Evolutionary conservation across 2,329 filamentous ascomycete genomes (phyloP), one percentile per base, ranked within the genome.

Genomic region (Colletotrichum noveboracense): DNA sequence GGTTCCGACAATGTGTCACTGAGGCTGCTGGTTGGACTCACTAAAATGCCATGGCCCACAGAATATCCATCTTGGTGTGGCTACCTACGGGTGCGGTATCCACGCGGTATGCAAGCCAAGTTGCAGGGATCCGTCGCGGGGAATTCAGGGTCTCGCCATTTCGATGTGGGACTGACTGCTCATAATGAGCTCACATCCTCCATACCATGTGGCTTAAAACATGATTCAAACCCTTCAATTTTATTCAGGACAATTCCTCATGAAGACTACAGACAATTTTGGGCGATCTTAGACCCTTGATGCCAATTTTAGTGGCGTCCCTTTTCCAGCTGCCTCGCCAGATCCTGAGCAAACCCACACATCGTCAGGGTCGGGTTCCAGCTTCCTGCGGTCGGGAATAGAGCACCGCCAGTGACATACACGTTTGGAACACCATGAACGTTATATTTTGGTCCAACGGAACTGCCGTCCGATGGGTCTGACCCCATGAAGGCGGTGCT

Each of bases 71-170:
- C 36, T 62, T 8, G 34, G 56, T 48, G 67, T 70, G 67, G 67
- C 67, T 70, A 55, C 67, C n/a, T 58, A 2, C n/a, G 13, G 34
- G 56, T 60, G 67, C 3, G 56, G 67, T 62, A 48, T 48, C 67
- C 67, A 70, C 56, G 67, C 67, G 56, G 56, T 32, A 62, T 70
- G 67, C 67, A 70, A 56, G 67, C 67, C 67, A 70, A 70, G 67
- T 70, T 70, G 67, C 67, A 70, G 48, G 67, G 67, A 52, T 70
- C 26, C 36, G 61, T 52, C 67, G 67, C 67, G 67, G 67, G 67
- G 67, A 70, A 70, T 70, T 62, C 55, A 70, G 67, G 67, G 67
- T 70, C 67, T 70, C 67, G 28, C 43, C 65, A 58, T 30, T 2
- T 68, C n/a, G 18, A 68, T 68, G 66, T 68, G 66, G 66, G 66